Percentiles rank a stretch among this genome's conserved stretches.
Evolutionary conservation across 1,139 yeast genomes (phyloP).

Genomic region (Zygosaccharomyces sapae): DNA sequence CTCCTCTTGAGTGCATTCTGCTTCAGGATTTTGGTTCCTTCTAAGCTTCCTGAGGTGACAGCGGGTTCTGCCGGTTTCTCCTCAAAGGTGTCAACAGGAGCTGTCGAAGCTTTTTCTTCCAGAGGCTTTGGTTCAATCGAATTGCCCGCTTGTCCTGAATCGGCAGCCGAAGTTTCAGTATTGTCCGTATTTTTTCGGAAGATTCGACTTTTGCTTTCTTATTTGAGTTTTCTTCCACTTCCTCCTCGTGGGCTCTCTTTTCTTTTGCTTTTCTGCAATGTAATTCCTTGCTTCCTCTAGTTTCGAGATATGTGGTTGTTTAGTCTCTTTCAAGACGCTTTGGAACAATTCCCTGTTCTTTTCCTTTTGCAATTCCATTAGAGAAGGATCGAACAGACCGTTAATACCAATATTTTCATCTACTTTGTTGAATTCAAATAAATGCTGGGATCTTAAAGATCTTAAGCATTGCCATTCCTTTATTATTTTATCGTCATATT

Average conservation of each 20-base stretch:
- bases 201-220: constrained; percentile 5
- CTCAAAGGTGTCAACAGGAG: too few species aligned
- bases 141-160: not conserved
- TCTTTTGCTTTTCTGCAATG: constrained; percentile 13
- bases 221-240: constrained; percentile 6
- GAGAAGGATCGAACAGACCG: constrained; percentile 26
- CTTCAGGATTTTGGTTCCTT: too few species aligned
- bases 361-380: constrained; percentile 9
- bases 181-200: not conserved
- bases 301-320: constrained; percentile 17
- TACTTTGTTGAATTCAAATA: constrained; percentile 28
- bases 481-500: constrained; percentile 20
- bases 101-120: not conserved
- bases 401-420: constrained; percentile 27
- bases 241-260: constrained; percentile 20
- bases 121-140: not conserved
- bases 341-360: constrained; percentile 11
- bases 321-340: constrained; percentile 10
- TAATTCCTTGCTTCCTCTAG: constrained; percentile 26
- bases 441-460: constrained; percentile 25
- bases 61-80: too few species aligned
- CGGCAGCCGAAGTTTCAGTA: not conserved
- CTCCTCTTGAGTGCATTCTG: too few species aligned
- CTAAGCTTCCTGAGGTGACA: too few species aligned
- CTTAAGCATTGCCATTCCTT: constrained; percentile 34